A percentile compares a stretch with the other conserved stretches of the same genome.
Evolutionary conservation across 2,329 filamentous ascomycete genomes (phyloP).

Genomic region (Pseudogymnoascus sp.): DNA sequence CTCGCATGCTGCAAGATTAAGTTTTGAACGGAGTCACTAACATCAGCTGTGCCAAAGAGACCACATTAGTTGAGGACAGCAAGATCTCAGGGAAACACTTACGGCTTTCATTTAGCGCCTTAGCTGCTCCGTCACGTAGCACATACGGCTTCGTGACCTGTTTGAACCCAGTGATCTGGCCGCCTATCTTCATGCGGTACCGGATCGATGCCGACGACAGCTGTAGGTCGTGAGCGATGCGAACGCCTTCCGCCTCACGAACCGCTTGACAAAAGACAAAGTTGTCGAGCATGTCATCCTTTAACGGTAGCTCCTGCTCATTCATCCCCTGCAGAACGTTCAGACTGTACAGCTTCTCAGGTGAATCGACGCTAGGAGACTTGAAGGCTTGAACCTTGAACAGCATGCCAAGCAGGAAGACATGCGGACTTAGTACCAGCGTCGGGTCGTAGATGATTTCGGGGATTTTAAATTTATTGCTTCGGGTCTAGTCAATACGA

Average conservation of each 20-base stretch:
- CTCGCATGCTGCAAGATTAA: constrained; percentile 9
- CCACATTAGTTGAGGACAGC: neutral
- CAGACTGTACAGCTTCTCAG: constrained; percentile 30
- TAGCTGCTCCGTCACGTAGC: constrained; percentile 30
- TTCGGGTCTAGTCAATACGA: constrained; percentile 4
- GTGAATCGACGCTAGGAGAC: constrained; percentile 25
- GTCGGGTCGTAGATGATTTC: constrained; percentile 29
- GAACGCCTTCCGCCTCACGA: constrained; percentile 19
- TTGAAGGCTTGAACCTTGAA: constrained; percentile 29
- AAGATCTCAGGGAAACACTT: constrained; percentile 16
- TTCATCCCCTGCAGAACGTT: constrained; percentile 26
- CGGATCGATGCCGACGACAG: constrained; percentile 22
- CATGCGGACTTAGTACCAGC: constrained; percentile 28
- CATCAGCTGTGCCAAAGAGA: neutral
- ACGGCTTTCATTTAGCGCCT: constrained; percentile 33
- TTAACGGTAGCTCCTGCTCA: constrained; percentile 28
- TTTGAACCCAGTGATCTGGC: constrained; percentile 29
- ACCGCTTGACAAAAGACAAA: constrained; percentile 28
- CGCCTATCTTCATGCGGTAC: constrained; percentile 25
- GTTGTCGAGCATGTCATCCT: constrained; percentile 27
- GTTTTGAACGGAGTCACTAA: constrained; percentile 10
- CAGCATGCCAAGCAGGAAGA: constrained; percentile 27
- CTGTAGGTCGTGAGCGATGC: constrained; percentile 23
- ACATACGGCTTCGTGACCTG: constrained; percentile 29
- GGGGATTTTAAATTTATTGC: constrained; percentile 27